A percentile compares a stretch with the other conserved stretches of the same genome.
These are phyloP conservation scores for Hygrocybe punicea DNA, from an alignment of 768 basidiomycete genomes.

Conservation along the genomic window DNA sequence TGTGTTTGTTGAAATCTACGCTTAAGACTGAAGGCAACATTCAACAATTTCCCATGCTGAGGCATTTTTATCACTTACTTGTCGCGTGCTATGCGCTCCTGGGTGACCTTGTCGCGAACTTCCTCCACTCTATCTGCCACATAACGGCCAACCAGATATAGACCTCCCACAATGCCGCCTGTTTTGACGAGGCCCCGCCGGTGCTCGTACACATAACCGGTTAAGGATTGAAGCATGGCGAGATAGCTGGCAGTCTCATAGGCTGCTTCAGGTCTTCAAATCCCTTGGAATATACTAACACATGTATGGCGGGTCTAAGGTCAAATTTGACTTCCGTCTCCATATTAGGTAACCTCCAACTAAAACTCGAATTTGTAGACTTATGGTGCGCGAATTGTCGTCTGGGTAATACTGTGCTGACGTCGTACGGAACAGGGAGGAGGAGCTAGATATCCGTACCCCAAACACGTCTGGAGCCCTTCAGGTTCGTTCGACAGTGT, in stretches of 20 bases:
- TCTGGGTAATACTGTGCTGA: background rate
- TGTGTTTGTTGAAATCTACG: conserved; percentile 73
- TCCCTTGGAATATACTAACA: no score
- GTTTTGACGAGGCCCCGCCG: conserved; percentile 47
- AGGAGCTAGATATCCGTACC: conserved; percentile 85
- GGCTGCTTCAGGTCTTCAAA: background rate
- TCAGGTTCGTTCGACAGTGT: conserved; percentile 65
- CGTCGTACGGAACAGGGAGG: conserved; percentile 53
- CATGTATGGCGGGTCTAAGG: background rate
- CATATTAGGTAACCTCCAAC: no score
- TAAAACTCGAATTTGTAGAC: background rate
- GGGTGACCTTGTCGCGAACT: conserved; percentile 56
- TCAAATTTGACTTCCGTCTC: no score
- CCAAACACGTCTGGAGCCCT: conserved; percentile 94
- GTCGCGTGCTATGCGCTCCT: conserved; percentile 62
- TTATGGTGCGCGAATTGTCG: background rate
- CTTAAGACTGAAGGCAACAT: conserved; percentile 50
- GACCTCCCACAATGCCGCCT: conserved; percentile 52
- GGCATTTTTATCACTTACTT: conserved; percentile 46
- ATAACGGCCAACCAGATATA: conserved; percentile 63
- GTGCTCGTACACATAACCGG: conserved; percentile 49
- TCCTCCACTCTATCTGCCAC: conserved; percentile 61
- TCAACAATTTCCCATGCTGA: background rate
- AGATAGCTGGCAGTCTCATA: conserved; percentile 3
- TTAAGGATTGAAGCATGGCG: conserved; percentile 44